Base-by-base conservation (phyloP, 1,139 yeast genomes). In the Geotrichum candidum region DNA sequence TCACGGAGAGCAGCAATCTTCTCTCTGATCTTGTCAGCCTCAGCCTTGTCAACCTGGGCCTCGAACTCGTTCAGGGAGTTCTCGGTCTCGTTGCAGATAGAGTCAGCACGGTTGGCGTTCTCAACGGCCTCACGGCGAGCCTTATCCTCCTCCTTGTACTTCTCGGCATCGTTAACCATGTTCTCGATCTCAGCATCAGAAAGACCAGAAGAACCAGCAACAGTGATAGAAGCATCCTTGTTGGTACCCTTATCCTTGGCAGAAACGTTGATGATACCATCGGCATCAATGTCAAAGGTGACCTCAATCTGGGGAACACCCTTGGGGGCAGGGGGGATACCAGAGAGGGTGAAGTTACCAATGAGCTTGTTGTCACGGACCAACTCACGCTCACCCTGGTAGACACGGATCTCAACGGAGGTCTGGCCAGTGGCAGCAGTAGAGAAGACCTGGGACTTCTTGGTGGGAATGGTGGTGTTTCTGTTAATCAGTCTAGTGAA, bases 291-390 rank as follows among this genome's bases (percentile, higher is more conserved):
- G 79, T 92, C 99, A 77, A 92, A 92, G 68, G 97, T 85, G 74
- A 92, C 99, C 82, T 94, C 98, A 73, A 92, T 94, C 82, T 92
- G 98, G 72, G 99, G 98, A 71, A 92, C 97, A 83, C 99, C 99
- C 86, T 91, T 92, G 81, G 97, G 97, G 73, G 97, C 97, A 72
- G 98, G 97, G 45, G 80, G 98, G 62, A 92, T 92, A 78, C 97
- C 98, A 70, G 94, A 83, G 74, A 92, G 84, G 67, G 96, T 90
- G 80, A 92, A 91, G 88, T 94, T 92, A 79, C 99, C 99, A 78
- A 94, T 92, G 78, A 92, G 84, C 82, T 94, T 94, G 88, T 94
- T 94, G 84, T 94, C 98, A 82, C 96, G 88, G 73, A 95, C 96
- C 74, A 94, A 87, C 80, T 94, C 98, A 84, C 99, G 90, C 84